These are phyloP conservation scores for Naumovozyma castellii DNA, from an alignment of 805 yeast species.

Conservation along the genomic window DNA sequence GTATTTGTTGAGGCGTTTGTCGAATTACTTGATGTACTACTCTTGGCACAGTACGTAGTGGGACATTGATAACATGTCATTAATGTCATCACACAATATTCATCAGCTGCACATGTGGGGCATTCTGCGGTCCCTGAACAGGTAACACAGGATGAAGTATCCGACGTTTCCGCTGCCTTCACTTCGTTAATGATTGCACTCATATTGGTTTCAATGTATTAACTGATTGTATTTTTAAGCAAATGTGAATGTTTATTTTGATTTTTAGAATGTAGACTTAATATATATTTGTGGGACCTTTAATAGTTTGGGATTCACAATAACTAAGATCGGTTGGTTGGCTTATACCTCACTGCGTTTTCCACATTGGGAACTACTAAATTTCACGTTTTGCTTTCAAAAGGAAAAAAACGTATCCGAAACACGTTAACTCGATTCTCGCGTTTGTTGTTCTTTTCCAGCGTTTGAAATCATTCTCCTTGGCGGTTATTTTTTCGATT, in stretches of 20 bases:
- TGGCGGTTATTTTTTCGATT: not conserved
- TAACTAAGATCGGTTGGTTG: too few relatives aligned
- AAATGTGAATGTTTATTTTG: too few relatives aligned
- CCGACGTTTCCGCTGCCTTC: not conserved
- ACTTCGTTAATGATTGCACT: not conserved
- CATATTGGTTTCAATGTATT: not conserved
- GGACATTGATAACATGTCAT: slow-evolving; percentile 55
- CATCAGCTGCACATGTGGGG: slow-evolving; percentile 44
- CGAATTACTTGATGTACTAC: slow-evolving; percentile 10
- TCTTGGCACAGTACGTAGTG: slow-evolving; percentile 38
- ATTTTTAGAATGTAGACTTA: too few relatives aligned
- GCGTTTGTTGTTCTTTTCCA: too few relatives aligned
- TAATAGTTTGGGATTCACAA: too few relatives aligned
- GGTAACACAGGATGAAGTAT: slow-evolving; percentile 31
- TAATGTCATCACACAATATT: slow-evolving; percentile 45
- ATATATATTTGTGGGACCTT: too few relatives aligned
- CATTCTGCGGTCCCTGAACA: slow-evolving; percentile 38
- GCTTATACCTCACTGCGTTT: too few relatives aligned
- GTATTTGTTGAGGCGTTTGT: slow-evolving; percentile 7
- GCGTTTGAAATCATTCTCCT: not conserved
- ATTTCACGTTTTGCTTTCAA: too few relatives aligned
- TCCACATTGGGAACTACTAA: too few relatives aligned
- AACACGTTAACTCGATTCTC: not conserved
- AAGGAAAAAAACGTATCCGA: too few relatives aligned
- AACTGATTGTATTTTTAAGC: too few relatives aligned